Base-by-base conservation (phyloP, 768 basidiomycete species). In the Phylloporus arenicola region DNA sequence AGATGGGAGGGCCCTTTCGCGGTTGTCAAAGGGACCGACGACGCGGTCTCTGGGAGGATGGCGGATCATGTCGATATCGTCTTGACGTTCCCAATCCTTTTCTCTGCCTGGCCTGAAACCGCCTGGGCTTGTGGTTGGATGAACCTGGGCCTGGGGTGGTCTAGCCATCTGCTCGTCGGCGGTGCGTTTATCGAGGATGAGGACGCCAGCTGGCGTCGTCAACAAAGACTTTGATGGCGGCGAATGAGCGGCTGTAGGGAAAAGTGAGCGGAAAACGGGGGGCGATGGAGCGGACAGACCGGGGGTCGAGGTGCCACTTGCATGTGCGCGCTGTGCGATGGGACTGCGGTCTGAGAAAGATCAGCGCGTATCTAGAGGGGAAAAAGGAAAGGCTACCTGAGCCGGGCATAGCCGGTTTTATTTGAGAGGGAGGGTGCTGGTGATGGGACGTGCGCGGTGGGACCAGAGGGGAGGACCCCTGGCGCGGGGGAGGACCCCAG, bases 361-460 rank as follows among this genome's bases (percentile, higher is more conserved):
- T 63, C 19, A 60, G 55, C 24, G 48, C 4, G 14, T 0, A 24
- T 17, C n/a, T 1, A 6, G 13, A 27, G 41, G 10, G 30, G 43
- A 27, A 6, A 41, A 46, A 11, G 29, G 41, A 17, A 41, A 44
- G 25, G 49, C 42, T 56, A 66, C 64, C 64, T 65, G 62, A 45
- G 48, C 64, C 64, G 60, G 64, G 55, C 62, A 65, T 66, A 64
- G 55, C 64, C 64, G 64, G 46, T 62, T 65, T 65, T 59, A 64
- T 60, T 42, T 59, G 64, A 33, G 59, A n/a, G 17, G 61, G 56
- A 43, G 53, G 53, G 19, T 57, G 64, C 50, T 66, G 64, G 54
- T 60, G 61, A 54, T 62, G 64, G 41, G 64, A 57, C 22, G 56
- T 47, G 52, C 65, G 60, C 54, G 57, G 45, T 47, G 54, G 47